A percentile compares a stretch with the other conserved stretches of the same genome.
phyloP scores from a whole-genome alignment of 768 basidiomycete species.

The Tubosaeta sp. region DNA sequence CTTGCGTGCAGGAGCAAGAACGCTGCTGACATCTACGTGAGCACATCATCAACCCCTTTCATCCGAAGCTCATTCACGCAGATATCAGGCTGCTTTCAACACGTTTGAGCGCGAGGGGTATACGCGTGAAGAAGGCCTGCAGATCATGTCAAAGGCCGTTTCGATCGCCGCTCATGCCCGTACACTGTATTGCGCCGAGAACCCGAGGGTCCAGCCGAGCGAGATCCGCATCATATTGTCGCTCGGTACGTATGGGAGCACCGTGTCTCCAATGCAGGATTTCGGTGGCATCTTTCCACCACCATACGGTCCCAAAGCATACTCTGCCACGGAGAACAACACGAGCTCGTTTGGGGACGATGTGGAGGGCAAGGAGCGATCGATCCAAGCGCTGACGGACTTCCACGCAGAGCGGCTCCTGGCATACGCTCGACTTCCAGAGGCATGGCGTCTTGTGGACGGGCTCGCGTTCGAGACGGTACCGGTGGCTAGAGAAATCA shows the following conservation, averaged over 20 bases:
- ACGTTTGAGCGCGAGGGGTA: slow-evolving; percentile 54
- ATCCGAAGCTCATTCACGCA: slow-evolving; percentile 21
- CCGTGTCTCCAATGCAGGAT: slow-evolving; percentile 61
- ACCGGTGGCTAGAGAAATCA: slow-evolving; percentile 60
- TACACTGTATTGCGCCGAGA: slow-evolving; percentile 28
- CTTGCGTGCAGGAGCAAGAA: slow-evolving; percentile 57
- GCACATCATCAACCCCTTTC: neutral
- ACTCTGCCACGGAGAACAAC: slow-evolving; percentile 32
- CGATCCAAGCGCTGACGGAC: slow-evolving; percentile 48
- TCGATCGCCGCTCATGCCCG: slow-evolving; percentile 47
- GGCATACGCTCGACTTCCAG: slow-evolving; percentile 45
- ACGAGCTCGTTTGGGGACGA: slow-evolving; percentile 40
- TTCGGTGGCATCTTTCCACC: slow-evolving; percentile 74
- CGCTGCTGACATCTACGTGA: slow-evolving; percentile 70
- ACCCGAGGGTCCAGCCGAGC: slow-evolving; percentile 6
- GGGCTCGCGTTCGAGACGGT: slow-evolving; percentile 77
- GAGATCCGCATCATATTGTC: slow-evolving; percentile 58
- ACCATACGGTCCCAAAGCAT: slow-evolving; percentile 60
- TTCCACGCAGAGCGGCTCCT: slow-evolving; percentile 64
- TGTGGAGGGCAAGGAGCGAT: slow-evolving; percentile 30
- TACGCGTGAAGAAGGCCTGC: slow-evolving; percentile 36
- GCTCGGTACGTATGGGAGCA: slow-evolving; percentile 72
- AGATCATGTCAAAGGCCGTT: slow-evolving; percentile 52
- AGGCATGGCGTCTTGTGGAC: slow-evolving; percentile 54
- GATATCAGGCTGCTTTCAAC: slow-evolving; percentile 61